Percentiles rank a stretch among this genome's conserved stretches.
Conservation (phyloP, 441 rosid species). For the Jatropha podagrica region DNA sequence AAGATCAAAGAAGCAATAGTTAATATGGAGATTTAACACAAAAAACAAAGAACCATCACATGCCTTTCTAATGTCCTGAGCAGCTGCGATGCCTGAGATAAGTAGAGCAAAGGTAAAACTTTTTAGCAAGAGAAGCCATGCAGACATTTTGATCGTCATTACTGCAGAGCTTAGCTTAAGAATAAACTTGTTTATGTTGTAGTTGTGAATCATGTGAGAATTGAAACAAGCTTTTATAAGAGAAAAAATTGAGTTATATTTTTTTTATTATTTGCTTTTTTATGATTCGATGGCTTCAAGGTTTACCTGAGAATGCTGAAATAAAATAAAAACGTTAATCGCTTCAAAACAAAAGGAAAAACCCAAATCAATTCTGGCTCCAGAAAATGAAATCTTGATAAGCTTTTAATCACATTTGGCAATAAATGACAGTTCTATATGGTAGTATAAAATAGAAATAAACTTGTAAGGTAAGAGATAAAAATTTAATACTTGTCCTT, state of each 20-base stretch:
- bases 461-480: background rate
- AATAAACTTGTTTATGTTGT: background rate
- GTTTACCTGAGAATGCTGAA: too few species aligned
- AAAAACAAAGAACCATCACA: background rate
- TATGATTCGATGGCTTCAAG: background rate
- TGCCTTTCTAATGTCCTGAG: conserved; percentile 21
- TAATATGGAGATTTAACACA: background rate
- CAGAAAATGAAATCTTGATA: background rate
- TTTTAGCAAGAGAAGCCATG: conserved; percentile 7
- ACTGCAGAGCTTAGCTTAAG: background rate
- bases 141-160: background rate
- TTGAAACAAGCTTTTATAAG: background rate
- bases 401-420: background rate
- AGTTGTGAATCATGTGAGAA: background rate
- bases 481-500: background rate
- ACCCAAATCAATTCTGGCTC: background rate
- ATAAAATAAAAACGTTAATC: background rate
- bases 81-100: background rate
- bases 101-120: background rate
- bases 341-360: too few species aligned
- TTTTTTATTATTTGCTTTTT: too few species aligned
- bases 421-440: too few species aligned
- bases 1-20: background rate
- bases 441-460: background rate
- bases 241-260: background rate